Conservation (phyloP, 2,329 filamentous ascomycete genomes). For the Fusarium hostae region DNA sequence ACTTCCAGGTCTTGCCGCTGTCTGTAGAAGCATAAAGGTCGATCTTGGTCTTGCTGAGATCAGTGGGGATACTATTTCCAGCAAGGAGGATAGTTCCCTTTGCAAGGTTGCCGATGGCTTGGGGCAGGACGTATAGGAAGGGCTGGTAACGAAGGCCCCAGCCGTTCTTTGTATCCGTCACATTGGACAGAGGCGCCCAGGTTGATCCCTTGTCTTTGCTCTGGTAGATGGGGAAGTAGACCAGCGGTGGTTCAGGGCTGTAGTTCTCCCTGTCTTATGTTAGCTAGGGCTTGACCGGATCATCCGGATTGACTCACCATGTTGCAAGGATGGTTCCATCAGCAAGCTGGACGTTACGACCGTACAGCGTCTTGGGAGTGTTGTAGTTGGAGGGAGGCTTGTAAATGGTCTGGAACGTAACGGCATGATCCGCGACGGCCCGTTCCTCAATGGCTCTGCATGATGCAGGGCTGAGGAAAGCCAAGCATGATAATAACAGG, state of each 20-base stretch:
- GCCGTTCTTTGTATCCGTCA: constrained; percentile 70
- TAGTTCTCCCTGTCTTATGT: constrained; percentile 61
- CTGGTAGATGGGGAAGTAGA: constrained; percentile 63
- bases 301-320: not conserved
- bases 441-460: constrained; percentile 10
- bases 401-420: constrained; percentile 1
- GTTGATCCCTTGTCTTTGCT: constrained; percentile 63
- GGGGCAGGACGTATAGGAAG: constrained; percentile 70
- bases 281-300: rapidly evolving
- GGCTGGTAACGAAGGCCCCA: constrained; percentile 78
- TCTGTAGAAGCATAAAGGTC: constrained; percentile 25
- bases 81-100: constrained; percentile 45
- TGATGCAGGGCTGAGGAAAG: not conserved
- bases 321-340: constrained; percentile 6
- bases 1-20: constrained; percentile 16
- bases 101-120: constrained; percentile 64
- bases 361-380: not conserved
- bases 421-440: constrained; percentile 5
- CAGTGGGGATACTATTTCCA: not conserved
- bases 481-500: constrained; percentile 8
- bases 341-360: not conserved
- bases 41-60: constrained; percentile 18
- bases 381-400: not conserved
- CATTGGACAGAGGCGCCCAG: constrained; percentile 70
- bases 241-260: constrained; percentile 62